Conservation (phyloP, 805 yeast genomes). For the Candida nonsorbophila region DNA sequence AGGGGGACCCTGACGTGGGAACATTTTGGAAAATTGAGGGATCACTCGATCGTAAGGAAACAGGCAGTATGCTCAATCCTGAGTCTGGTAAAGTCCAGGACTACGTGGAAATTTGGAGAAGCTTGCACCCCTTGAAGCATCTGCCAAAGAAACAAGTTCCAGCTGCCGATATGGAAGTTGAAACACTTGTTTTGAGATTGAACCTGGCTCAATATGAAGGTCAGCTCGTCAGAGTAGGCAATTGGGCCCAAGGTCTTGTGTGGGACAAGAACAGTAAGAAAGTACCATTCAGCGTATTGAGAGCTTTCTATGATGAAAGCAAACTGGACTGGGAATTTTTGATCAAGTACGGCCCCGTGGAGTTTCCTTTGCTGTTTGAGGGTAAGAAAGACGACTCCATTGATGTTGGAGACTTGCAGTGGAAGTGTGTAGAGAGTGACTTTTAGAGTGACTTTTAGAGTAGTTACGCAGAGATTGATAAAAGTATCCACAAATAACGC, state of each 20-base stretch:
- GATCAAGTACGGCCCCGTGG: slow-evolving; percentile 20
- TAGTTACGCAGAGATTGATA: too few species aligned
- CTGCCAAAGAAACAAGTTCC: slow-evolving; percentile 22
- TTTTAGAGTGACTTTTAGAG: too few species aligned
- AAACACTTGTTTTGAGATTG: slow-evolving; percentile 17
- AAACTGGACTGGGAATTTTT: slow-evolving; percentile 20
- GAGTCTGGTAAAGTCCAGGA: slow-evolving; percentile 34
- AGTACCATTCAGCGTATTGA: slow-evolving; percentile 22
- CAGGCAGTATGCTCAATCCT: slow-evolving; percentile 45
- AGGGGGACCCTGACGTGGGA: slow-evolving; percentile 40
- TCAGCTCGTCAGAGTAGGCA: slow-evolving; percentile 41
- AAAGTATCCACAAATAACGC: too few species aligned
- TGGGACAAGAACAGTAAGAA: slow-evolving; percentile 16
- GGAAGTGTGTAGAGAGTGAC: slow-evolving; percentile 21
- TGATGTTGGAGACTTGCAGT: slow-evolving; percentile 7
- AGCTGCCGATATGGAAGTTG: slow-evolving; percentile 9
- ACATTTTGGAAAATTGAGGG: slow-evolving; percentile 32
- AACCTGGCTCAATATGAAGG: slow-evolving; percentile 29
- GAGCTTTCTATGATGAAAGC: slow-evolving; percentile 13
- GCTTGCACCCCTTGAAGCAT: slow-evolving; percentile 35
- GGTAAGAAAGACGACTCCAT: slow-evolving; percentile 10
- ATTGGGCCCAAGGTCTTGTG: slow-evolving; percentile 48
- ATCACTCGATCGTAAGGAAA: slow-evolving; percentile 42
- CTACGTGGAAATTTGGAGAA: slow-evolving; percentile 53
- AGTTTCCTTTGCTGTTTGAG: slow-evolving; percentile 18